Conservation (phyloP, 768 basidiomycete genomes). For the Galerina sulciceps region DNA sequence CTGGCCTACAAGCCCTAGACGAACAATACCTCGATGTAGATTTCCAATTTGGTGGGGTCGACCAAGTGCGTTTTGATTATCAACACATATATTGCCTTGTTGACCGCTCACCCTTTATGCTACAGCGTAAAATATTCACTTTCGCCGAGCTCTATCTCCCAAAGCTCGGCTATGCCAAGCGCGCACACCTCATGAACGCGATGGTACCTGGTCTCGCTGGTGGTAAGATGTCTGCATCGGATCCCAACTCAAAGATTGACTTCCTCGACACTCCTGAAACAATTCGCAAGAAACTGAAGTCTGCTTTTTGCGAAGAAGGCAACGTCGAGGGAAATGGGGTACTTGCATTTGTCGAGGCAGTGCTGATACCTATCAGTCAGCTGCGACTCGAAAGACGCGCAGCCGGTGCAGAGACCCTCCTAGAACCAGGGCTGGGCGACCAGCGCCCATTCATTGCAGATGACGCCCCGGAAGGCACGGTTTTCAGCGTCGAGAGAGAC, state of each 20-base stretch:
- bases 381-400: slow-evolving; percentile 63
- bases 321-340: slow-evolving; percentile 88
- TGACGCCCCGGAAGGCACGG: slow-evolving; percentile 78
- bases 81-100: background rate
- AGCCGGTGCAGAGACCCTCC: slow-evolving; percentile 46
- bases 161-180: slow-evolving; percentile 88
- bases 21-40: slow-evolving; percentile 96
- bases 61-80: slow-evolving; percentile 68
- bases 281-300: slow-evolving; percentile 88
- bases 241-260: slow-evolving; percentile 98
- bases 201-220: slow-evolving; percentile 97
- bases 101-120: background rate
- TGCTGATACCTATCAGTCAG: slow-evolving; percentile 86
- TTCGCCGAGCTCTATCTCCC: slow-evolving; percentile 97
- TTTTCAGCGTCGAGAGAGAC: slow-evolving; percentile 80
- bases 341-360: slow-evolving; percentile 81
- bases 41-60: slow-evolving; percentile 98
- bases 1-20: slow-evolving; percentile 94
- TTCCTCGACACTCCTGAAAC: slow-evolving; percentile 87
- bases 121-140: slow-evolving; percentile 95
- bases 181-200: slow-evolving; percentile 96
- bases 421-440: slow-evolving; percentile 53
- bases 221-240: slow-evolving; percentile 98
- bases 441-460: slow-evolving; percentile 65
- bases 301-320: slow-evolving; percentile 94